Evolutionary conservation across 352 stramenopile species (phyloP).

Genomic region (Globisporangium middletonii): DNA sequence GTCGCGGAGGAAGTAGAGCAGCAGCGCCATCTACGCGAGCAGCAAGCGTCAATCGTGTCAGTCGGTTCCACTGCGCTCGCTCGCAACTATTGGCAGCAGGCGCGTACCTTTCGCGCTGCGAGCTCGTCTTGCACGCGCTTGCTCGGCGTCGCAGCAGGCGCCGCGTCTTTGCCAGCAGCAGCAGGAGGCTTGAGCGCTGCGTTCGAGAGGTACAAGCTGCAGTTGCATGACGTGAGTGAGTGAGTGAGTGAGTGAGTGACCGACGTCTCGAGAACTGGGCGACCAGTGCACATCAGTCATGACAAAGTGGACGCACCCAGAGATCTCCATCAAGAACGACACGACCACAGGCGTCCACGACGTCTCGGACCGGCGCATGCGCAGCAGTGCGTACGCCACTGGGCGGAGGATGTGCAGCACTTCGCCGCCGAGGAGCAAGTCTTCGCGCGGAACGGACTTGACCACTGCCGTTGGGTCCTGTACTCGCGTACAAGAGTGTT

Average conservation of each 20-base stretch:
- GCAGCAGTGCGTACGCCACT: constrained; percentile 64
- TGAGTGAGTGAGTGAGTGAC: not conserved
- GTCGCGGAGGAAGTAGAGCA: constrained; percentile 82
- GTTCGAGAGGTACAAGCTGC: constrained; percentile 48
- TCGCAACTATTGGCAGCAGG: not conserved
- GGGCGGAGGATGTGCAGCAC: constrained; percentile 74
- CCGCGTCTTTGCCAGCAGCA: constrained; percentile 2
- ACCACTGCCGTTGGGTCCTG: constrained; percentile 49
- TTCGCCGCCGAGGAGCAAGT: constrained; percentile 56
- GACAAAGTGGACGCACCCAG: constrained; percentile 26
- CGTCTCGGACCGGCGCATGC: constrained; percentile 39
- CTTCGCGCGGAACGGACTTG: constrained; percentile 24
- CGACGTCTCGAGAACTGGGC: not conserved
- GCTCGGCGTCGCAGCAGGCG: constrained; percentile 17
- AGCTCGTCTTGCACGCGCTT: constrained; percentile 56
- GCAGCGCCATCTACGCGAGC: constrained; percentile 54
- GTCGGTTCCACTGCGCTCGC: not conserved
- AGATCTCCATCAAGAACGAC: constrained; percentile 53
- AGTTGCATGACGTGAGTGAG: not conserved
- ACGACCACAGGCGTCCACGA: constrained; percentile 59
- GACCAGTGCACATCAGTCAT: not conserved
- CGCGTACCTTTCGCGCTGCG: constrained; percentile 50
- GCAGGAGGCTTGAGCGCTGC: constrained; percentile 38
- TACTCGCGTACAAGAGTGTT: not conserved
- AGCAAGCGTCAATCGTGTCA: constrained; percentile 1